Base-by-base conservation (phyloP, 805 yeast genomes). In the Ogataea methylovora region DNA sequence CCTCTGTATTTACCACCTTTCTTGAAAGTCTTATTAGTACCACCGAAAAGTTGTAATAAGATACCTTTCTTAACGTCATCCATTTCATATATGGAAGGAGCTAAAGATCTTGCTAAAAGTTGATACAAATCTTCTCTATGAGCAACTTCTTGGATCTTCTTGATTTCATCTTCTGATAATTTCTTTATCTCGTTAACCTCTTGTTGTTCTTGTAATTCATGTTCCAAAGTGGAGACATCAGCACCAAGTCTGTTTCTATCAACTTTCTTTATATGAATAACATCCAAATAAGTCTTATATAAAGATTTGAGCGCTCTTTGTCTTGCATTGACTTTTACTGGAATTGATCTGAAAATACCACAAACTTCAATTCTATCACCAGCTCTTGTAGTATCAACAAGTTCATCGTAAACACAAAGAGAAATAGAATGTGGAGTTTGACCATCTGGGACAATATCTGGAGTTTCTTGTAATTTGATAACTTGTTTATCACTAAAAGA, bases 381-480 rank as follows among this genome's bases (percentile, higher is more conserved):
- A 8, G 98, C 97, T 48, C 95, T 74, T 50, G 94, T 83, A 35
- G 84, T 71, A 57, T 92, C 98, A 1, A 92, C 98, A 41, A 92
- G 68, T 56, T 92, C 97, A 58, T 92, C 98, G 54, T 90, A 92
- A 1, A 85, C 94, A 64, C 96, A 86, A 20, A 92, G 64, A 6
- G 95, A 85, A 31, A 92, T 84, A 11, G 96, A 81, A 58, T 92
- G 98, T 2, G 98, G 98, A 3, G 98, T 92, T 60, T 92, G 98
- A 13, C 98, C 98, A 61, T 84, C 97, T 4, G 98, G 98, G 12
- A 90, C 95, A 41, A 77, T 69, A 58, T 92, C 98, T 1, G 96
- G 96, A 0, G 95, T 87, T 24, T 30, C 33, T 60, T 92, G 98
- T 27, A 92, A 64, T 50, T 85, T 84, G 45, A 92, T 77, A 20